Base-by-base conservation (phyloP, 75 land plant genomes). In the Pinus taeda region DNA sequence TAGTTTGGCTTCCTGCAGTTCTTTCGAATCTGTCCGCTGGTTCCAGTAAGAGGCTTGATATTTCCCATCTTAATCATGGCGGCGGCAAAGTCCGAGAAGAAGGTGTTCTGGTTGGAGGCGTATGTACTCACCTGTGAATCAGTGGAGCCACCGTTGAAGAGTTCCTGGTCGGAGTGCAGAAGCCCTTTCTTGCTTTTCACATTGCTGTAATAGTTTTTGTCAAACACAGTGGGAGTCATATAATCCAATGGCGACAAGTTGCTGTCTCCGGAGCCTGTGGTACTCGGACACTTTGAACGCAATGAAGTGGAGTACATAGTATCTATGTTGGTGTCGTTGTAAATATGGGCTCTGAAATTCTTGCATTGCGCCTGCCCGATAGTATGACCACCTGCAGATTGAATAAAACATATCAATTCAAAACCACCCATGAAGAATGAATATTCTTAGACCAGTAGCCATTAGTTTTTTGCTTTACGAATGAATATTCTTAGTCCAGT, bases 81-180 rank as follows among this genome's bases (percentile, higher is more conserved):
- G 1, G 14, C 45, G 0, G 65, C 78, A 67, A 86, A 86, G 21
- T 78, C 71, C 15, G 45, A 7, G 30, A 78, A 69, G 77, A 92
- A 92, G 4, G 55, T 53, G 21, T 11, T 15, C 1, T 37, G 21
- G 59, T 30, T 79, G 13, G 45, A 24, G 57, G 74, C 72, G 63
- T 84, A 90, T 0, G 7, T 30, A 14, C 2, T 24, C 3, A 87
- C 83, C 4, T 39, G 59, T 26, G 79, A 60, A 71, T 81, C 80
- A 3, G 85, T 78, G 11, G 76, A 75, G 6, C 78, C 85, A 3
- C 83, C 88, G 76, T 76, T 80, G 72, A 77, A 83, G 26, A 89
- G 84, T 53, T 76, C 60, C 65, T 81, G 85, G 56, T 92, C 93
- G 17, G 92, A 89, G 65, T 82, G 78, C 53, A 92, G 82, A 39